These are phyloP conservation scores for Podospora comata DNA, from an alignment of 495 filamentous ascomycete genomes.

Conservation along the genomic window DNA sequence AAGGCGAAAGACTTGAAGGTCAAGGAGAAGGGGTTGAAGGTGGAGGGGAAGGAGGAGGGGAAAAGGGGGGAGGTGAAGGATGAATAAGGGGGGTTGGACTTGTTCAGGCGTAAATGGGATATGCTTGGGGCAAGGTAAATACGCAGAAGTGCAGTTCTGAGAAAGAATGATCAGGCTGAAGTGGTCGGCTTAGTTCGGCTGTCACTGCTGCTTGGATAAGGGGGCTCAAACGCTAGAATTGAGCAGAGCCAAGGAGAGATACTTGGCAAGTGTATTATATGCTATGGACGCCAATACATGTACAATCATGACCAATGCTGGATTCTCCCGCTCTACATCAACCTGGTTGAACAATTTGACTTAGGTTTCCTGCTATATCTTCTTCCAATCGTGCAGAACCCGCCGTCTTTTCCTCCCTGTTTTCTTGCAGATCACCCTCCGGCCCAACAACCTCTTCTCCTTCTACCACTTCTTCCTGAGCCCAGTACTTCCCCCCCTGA, in stretches of 20 bases:
- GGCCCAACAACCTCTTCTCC: not conserved
- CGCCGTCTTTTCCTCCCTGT: not conserved
- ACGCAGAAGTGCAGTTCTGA: not conserved
- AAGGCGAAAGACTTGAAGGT: constrained; percentile 40
- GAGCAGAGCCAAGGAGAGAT: not conserved
- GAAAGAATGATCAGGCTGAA: not conserved
- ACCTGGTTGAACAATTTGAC: not conserved
- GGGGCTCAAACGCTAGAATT: not conserved
- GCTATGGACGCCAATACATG: not conserved
- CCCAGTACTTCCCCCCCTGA: constrained; percentile 70
- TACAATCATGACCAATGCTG: not conserved
- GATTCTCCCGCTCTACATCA: not conserved
- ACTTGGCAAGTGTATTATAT: not conserved
- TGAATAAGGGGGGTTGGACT: not conserved
- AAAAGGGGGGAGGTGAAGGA: constrained; percentile 27
- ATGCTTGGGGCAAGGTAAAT: too few relatives aligned
- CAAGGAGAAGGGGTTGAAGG: constrained; percentile 45
- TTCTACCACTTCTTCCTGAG: constrained; percentile 19
- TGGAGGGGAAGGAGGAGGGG: constrained; percentile 39
- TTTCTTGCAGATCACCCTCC: too few relatives aligned
- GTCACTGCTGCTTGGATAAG: not conserved
- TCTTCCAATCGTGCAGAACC: too few relatives aligned
- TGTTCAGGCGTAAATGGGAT: too few relatives aligned
- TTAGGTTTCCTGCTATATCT: too few relatives aligned
- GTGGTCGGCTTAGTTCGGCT: not conserved